phyloP scores from a whole-genome alignment of 2,329 filamentous ascomycete species.

The Cladophialophora exuberans region DNA sequence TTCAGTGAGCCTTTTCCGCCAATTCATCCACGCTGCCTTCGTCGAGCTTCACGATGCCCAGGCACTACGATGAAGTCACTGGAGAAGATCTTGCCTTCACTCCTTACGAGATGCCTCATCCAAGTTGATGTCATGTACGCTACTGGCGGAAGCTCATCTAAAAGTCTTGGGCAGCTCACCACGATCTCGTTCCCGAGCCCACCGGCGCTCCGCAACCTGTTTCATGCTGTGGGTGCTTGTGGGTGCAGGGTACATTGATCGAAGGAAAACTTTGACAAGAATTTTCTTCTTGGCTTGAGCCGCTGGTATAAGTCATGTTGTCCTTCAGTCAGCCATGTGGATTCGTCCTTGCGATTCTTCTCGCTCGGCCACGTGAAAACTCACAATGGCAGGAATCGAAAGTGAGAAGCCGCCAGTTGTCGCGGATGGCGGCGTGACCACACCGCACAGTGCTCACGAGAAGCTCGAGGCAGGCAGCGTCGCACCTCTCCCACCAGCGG shows the following conservation, averaged over 20 bases:
- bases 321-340: not conserved
- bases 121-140: not conserved
- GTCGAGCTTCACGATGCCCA: not conserved
- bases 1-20: too few species aligned
- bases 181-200: not conserved
- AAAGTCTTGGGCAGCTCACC: not conserved
- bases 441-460: constrained; percentile 5
- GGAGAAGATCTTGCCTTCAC: not conserved
- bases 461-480: constrained; percentile 29
- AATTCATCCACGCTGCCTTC: not conserved
- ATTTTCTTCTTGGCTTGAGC: not conserved
- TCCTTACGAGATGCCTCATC: not conserved
- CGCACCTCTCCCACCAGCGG: constrained; percentile 14
- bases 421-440: not conserved
- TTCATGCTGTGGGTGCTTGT: too few species aligned
- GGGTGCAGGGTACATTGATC: not conserved
- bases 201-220: not conserved
- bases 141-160: not conserved
- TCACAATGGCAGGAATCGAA: constrained; percentile 13
- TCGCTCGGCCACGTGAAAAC: not conserved
- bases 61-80: constrained; percentile 2
- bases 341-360: not conserved
- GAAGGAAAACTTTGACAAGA: not conserved
- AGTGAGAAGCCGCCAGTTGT: constrained; percentile 15
- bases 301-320: not conserved